Evolutionary conservation across 2,329 filamentous ascomycete genomes (phyloP).

Genomic region (Aspergillus neoniger): DNA sequence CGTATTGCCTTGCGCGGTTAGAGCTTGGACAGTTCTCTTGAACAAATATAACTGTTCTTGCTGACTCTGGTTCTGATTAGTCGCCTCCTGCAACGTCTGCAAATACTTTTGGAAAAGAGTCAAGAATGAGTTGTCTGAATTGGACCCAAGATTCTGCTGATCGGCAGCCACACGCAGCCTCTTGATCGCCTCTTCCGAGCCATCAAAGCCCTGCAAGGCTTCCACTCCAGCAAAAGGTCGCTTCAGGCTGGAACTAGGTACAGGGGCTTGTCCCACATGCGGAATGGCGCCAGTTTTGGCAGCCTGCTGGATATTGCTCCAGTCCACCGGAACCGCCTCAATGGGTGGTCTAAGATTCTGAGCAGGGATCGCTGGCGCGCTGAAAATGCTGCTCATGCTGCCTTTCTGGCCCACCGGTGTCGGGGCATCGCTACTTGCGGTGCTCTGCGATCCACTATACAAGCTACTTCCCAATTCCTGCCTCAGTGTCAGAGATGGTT

Average conservation of each 20-base stretch:
- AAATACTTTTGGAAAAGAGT: no score
- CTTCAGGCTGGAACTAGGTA: not conserved
- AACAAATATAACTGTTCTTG: not conserved
- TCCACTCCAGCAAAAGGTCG: not conserved
- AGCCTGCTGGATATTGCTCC: not conserved
- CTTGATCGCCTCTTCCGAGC: not conserved
- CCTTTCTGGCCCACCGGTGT: no score
- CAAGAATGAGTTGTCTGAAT: no score
- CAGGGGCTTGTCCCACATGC: not conserved
- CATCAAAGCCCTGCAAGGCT: not conserved
- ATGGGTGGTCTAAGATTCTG: not conserved
- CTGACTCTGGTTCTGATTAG: not conserved
- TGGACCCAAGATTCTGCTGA: not conserved
- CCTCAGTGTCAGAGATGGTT: not conserved
- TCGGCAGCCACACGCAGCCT: not conserved
- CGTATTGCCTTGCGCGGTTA: no score
- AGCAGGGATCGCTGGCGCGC: not conserved
- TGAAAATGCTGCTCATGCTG: no score
- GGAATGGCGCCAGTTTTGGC: not conserved
- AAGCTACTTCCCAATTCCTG: not conserved
- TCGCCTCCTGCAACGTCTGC: no score
- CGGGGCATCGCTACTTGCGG: not conserved
- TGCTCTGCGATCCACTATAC: not conserved
- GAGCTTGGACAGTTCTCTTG: no score
- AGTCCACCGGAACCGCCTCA: not conserved